Conservation (phyloP, 176 grass and related monocot species). For the Carex kokanica region DNA sequence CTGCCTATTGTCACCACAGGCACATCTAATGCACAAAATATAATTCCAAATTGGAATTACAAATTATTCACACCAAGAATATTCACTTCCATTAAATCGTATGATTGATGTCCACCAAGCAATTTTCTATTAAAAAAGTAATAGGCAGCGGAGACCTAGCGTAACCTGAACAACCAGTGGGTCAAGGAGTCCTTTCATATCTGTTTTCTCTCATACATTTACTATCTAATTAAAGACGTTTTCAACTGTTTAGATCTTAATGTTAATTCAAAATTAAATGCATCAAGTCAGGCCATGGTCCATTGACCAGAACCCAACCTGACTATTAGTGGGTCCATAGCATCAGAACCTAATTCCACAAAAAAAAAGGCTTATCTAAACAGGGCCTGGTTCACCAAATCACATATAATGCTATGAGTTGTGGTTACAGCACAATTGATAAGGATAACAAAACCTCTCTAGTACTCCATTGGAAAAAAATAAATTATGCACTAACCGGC, state of each 20-base stretch:
- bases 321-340: not conserved
- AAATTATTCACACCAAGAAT: not conserved
- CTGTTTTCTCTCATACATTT: not conserved
- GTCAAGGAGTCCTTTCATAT: not conserved
- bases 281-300: no score
- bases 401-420: not conserved
- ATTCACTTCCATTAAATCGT: not conserved
- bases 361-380: not conserved
- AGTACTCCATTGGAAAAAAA: not conserved
- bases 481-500: conserved; percentile 47
- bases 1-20: conserved; percentile 72
- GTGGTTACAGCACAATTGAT: not conserved
- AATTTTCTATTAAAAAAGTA: not conserved
- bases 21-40: conserved; percentile 54
- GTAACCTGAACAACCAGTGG: not conserved
- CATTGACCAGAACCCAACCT: no score
- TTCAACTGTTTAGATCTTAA: not conserved
- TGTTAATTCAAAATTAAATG: no score
- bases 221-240: not conserved
- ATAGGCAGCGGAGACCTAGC: not conserved
- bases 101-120: not conserved
- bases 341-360: not conserved
- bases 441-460: not conserved
- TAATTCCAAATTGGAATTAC: conserved; percentile 25
- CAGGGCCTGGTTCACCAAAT: not conserved